Base-by-base conservation (phyloP, 345 rosid genomes). In the Cochlearia excelsa region DNA sequence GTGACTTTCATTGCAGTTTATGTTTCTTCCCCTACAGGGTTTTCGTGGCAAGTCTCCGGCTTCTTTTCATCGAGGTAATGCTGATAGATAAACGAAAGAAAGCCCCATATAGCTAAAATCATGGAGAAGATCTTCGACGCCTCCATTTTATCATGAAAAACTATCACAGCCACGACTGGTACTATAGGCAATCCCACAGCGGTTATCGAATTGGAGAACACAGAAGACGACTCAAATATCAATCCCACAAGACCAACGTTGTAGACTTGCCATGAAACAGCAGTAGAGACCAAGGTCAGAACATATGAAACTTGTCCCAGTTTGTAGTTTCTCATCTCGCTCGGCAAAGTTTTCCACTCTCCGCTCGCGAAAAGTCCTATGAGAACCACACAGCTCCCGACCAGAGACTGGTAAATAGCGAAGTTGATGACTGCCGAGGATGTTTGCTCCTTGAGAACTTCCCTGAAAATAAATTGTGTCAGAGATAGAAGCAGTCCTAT, bases 301-400 rank as follows among this genome's bases (percentile, higher is more conserved):
- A 80, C 7, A 9, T 86, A 79, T 0, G 81, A 63, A 2, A 70
- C 63, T 49, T 79, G 68, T 16, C 90, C 90, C 0, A 68, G 48
- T 42, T 63, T 39, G 45, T 61, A 82, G 38, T 30, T 77, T n/a
- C 67, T 57, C 84, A 82, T 80, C 66, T 84, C 88, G 7, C 34
- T 44, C 0, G 39, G 38, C 3, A 80, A 35, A 34, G 37, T 59
- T 31, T 52, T 67, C 84, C 88, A 80, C 23, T 86, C 90, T 11
- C 86, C 85, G 9, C 85, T 80, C 0, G 63, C 77, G 10, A 84
- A 79, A 30, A 84, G 75, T 9, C 86, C 86, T 5, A 81, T 54
- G 29, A 71, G 6, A 11, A 63, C 54, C 0, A 56, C 78, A 41
- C 33, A n/a, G 1, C 69, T 64, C 4, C 84, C 79, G 0, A 76